A percentile compares a stretch with the other conserved stretches of the same genome.
Evolutionary conservation across 2,329 filamentous ascomycete genomes (phyloP).

Genomic region (Stromatinia cepivora): DNA sequence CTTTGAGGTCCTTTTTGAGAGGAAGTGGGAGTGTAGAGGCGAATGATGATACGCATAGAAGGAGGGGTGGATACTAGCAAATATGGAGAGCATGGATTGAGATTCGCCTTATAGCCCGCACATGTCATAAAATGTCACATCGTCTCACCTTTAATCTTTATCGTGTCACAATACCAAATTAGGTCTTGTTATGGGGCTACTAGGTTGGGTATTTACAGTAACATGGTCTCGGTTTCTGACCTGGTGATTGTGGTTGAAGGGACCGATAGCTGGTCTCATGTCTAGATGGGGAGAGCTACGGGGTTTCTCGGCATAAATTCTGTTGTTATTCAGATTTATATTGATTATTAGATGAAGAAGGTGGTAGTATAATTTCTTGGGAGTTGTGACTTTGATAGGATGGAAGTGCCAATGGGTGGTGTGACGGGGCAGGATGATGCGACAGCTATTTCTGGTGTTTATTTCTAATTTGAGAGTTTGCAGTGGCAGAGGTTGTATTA

Average conservation of each 20-base stretch:
- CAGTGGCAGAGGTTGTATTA: background rate
- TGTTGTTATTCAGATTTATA: background rate
- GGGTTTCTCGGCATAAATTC: background rate
- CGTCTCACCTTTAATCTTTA: background rate
- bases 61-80: background rate
- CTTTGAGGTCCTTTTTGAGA: too few species aligned
- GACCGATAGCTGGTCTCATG: background rate
- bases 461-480: background rate
- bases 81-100: background rate
- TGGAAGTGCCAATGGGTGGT: background rate
- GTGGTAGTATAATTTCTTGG: background rate
- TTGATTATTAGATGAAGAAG: slow-evolving; percentile 2
- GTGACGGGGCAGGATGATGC: background rate
- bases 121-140: background rate
- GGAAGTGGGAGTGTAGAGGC: background rate
- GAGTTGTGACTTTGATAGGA: background rate
- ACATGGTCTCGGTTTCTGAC: background rate
- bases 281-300: background rate
- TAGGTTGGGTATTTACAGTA: background rate
- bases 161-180: background rate
- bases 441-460: background rate
- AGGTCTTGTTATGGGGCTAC: background rate
- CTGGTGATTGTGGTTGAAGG: background rate
- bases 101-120: background rate
- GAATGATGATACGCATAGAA: background rate